Evolutionary conservation across 148 eudicot genomes (phyloP), one percentile per base, ranked within the genome.

Genomic region (Vaccinium macrocarpon): DNA sequence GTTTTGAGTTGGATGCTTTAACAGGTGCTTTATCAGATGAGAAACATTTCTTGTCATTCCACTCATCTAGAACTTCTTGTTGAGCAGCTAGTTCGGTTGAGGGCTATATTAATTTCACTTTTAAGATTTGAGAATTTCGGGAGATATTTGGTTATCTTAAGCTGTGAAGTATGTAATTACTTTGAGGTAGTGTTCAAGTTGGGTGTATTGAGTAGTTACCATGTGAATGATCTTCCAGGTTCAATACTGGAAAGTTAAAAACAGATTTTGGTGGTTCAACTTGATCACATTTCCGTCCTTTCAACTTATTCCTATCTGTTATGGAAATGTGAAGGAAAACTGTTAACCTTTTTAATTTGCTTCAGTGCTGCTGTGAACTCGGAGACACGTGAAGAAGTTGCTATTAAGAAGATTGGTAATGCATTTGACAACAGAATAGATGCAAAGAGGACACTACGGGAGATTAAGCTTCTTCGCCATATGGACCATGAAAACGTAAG

Each of bases 401-500:
- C 98, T 35, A 92, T 94, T 82, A 94, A 94, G 93, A 94, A 93
- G 90, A 89, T 94, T 82, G 92, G 91, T 61, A 93, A 93, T 86
- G 96, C 96, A 68, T 94, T 94, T 86, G 96, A 91, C 80, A 94
- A 94, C 82, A 84, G 91, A 84, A 91, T 94, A 50, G 98, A 94
- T 87, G 98, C 95, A 86, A 94, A 94, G 87, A 88, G 98, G 92
- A 94, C 94, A 14, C 89, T 94, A 57, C 90, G 98, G 38, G 98
- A 94, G 83, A 94, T 94, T 84, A 94, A 94, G 88, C 94, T 94
- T 83, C 91, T 94, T 82, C 87, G 92, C 68, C 94, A 94, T 88
- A 91, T 93, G 93, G 91, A 86, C 84, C 98, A 94, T 88, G 96
- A 92, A 84, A 94, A 94, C 89, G 98, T 94, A 80, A 88, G 90